Evolutionary conservation across 768 basidiomycete species (phyloP).

Genomic region (Rhodotorula kratochvilovae): DNA sequence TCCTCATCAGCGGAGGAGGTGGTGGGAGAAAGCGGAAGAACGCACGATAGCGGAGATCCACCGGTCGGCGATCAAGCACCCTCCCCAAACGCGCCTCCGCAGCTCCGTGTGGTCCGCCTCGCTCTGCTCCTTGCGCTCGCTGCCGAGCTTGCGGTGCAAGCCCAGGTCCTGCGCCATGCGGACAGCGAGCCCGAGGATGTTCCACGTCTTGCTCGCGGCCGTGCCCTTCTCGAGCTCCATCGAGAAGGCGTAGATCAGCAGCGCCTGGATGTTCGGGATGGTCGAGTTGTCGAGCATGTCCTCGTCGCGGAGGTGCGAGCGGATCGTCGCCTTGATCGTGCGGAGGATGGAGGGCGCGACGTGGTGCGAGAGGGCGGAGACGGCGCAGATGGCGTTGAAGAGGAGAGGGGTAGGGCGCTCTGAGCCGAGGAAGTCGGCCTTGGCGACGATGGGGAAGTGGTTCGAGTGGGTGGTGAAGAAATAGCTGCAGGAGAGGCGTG

Average conservation of each 20-base stretch:
- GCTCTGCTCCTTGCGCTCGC: constrained; percentile 61
- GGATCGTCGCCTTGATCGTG: constrained; percentile 78
- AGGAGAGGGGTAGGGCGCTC: constrained; percentile 68
- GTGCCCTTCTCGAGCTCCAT: constrained; percentile 42
- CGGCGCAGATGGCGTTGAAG: constrained; percentile 88
- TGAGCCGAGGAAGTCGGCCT: constrained; percentile 76
- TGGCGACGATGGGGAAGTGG: constrained; percentile 81
- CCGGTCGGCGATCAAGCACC: constrained; percentile 91
- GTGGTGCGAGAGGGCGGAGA: constrained; percentile 75
- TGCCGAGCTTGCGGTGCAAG: constrained; percentile 69
- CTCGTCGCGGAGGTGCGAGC: constrained; percentile 76
- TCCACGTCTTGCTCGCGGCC: constrained; percentile 39
- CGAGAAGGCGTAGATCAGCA: constrained; percentile 40
- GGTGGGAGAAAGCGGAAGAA: neutral
- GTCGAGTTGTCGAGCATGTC: constrained; percentile 61
- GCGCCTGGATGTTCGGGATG: constrained; percentile 77
- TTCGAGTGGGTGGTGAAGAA: constrained; percentile 77
- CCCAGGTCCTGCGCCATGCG: constrained; percentile 86
- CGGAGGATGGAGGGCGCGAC: constrained; percentile 83
- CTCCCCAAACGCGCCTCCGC: constrained; percentile 84
- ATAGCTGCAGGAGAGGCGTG: constrained; percentile 50
- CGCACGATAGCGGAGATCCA: constrained; percentile 48
- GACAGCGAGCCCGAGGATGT: constrained; percentile 46
- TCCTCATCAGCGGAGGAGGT: neutral
- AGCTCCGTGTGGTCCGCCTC: constrained; percentile 61